Conservation (phyloP, 148 eudicot genomes). For the Silene conica region DNA sequence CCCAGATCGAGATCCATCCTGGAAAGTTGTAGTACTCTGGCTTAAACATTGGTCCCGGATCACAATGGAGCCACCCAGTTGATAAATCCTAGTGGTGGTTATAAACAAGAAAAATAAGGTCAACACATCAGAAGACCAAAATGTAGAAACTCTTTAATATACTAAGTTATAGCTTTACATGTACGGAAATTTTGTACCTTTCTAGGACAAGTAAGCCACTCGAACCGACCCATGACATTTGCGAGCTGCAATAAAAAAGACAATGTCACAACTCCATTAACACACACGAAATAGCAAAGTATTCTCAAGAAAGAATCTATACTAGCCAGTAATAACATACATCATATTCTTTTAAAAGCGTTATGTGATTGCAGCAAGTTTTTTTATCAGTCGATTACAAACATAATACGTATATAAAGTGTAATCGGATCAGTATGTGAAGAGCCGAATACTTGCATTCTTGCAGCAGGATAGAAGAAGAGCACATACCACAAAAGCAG, state of each 20-base stretch:
- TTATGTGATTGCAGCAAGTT: no score
- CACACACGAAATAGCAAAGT: neutral
- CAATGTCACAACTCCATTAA: neutral
- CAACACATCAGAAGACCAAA: slow-evolving; percentile 4
- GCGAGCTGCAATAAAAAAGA: slow-evolving; percentile 62
- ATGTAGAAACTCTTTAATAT: neutral
- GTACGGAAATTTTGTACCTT: slow-evolving; percentile 39
- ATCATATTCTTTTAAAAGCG: neutral
- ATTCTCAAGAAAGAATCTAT: no score
- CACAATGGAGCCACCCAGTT: slow-evolving; percentile 97
- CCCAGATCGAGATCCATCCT: slow-evolving; percentile 67
- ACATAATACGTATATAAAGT: neutral
- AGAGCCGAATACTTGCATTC: neutral
- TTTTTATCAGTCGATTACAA: neutral
- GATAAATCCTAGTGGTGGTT: slow-evolving; percentile 65
- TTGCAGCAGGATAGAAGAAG: neutral
- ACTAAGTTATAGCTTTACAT: neutral
- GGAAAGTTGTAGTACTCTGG: slow-evolving; percentile 64
- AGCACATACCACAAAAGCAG: slow-evolving; percentile 75
- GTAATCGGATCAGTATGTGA: neutral
- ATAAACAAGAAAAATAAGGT: neutral
- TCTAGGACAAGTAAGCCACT: slow-evolving; percentile 94
- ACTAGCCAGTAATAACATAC: no score
- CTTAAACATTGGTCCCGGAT: slow-evolving; percentile 77
- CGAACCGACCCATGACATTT: slow-evolving; percentile 70